Evolutionary conservation across 2,329 filamentous ascomycete genomes (phyloP).

Genomic region (Ophiognomonia clavigignenti-juglandacearum): DNA sequence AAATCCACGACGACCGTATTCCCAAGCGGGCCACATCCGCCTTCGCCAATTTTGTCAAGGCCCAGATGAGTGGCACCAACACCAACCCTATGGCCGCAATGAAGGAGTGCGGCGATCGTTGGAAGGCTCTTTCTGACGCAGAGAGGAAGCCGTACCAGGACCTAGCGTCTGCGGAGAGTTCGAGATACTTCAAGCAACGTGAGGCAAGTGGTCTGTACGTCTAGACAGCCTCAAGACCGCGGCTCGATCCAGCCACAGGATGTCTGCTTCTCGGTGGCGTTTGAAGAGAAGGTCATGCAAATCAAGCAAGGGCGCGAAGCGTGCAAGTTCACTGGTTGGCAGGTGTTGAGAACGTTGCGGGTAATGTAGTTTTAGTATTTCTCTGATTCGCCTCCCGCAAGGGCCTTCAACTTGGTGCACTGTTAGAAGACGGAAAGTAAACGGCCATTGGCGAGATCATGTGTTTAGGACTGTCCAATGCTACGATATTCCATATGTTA

Average conservation of each 20-base stretch:
- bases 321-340: conserved; percentile 6
- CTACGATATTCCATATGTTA: conserved; percentile 2
- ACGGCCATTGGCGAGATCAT: conserved; percentile 3
- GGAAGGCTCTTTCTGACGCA: conserved; percentile 35
- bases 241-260: background rate
- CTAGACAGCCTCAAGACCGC: background rate
- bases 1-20: conserved; percentile 42
- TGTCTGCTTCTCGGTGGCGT: background rate
- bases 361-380: conserved; percentile 10
- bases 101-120: conserved; percentile 29
- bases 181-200: conserved; percentile 28
- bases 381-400: conserved; percentile 3
- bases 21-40: conserved; percentile 32
- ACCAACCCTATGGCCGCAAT: conserved; percentile 18
- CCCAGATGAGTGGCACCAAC: conserved; percentile 30
- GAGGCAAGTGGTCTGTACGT: no score
- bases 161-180: conserved; percentile 23
- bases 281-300: background rate
- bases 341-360: background rate
- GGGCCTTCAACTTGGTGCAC: background rate
- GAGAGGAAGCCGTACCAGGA: conserved; percentile 35
- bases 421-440: background rate
- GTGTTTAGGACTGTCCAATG: conserved; percentile 1
- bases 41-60: conserved; percentile 34
- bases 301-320: background rate